A percentile compares a stretch with the other conserved stretches of the same genome.
These are phyloP conservation scores for Agrocybe praecox DNA, from an alignment of 768 basidiomycete genomes.

Conservation along the genomic window DNA sequence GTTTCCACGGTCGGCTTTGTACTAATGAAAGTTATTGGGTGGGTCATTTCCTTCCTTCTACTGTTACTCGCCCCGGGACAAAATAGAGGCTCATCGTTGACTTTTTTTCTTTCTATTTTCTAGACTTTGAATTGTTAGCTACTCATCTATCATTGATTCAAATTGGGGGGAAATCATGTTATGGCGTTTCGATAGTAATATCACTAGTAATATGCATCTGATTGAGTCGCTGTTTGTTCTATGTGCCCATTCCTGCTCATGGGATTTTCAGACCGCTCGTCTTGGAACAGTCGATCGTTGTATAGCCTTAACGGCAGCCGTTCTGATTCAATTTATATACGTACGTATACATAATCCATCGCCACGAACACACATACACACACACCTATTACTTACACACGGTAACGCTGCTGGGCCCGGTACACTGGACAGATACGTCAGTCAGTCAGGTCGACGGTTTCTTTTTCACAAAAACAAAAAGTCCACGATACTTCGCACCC, in stretches of 20 bases:
- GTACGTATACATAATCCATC: no score
- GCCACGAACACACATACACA: no score
- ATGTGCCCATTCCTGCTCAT: background rate
- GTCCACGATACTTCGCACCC: constrained; percentile 4
- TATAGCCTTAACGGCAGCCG: constrained; percentile 6
- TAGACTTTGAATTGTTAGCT: constrained; percentile 13
- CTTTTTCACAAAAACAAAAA: background rate
- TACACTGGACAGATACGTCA: constrained; percentile 12
- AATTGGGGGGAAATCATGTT: background rate
- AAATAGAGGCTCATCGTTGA: background rate
- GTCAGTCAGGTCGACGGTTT: no score
- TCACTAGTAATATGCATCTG: background rate
- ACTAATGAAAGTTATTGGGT: constrained; percentile 76
- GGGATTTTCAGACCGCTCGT: background rate
- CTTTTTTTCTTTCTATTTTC: no score
- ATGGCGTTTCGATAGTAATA: background rate
- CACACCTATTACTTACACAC: no score
- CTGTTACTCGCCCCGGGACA: no score
- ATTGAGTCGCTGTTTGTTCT: background rate
- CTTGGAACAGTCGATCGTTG: background rate
- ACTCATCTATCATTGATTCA: background rate
- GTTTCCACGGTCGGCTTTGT: constrained; percentile 85
- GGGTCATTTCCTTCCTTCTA: constrained; percentile 26
- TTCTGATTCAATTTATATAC: background rate
- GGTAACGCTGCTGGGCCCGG: constrained; percentile 6